Evolutionary conservation across 2,329 filamentous ascomycete species (phyloP).

Genomic region (Phoma sp.): DNA sequence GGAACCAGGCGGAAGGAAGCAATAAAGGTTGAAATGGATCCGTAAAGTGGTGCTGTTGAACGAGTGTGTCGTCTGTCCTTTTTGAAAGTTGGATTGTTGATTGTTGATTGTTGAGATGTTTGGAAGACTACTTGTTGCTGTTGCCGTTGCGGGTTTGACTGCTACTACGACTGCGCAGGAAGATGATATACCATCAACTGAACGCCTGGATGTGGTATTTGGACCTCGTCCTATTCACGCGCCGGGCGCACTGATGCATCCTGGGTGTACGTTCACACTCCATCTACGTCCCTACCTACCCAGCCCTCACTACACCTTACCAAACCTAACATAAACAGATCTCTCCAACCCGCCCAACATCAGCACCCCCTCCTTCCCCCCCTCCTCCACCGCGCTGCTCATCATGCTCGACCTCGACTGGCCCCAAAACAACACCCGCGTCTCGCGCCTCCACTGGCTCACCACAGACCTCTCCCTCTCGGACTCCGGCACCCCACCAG

Average conservation of each 20-base stretch:
- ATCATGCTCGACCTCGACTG: constrained; percentile 42
- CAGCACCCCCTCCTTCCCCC: constrained; percentile 22
- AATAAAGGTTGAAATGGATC: too few species aligned
- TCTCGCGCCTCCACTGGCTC: constrained; percentile 41
- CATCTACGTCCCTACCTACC: too few species aligned
- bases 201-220: constrained; percentile 19
- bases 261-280: constrained; percentile 12
- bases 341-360: constrained; percentile 34
- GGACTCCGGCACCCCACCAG: constrained; percentile 9
- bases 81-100: too few species aligned
- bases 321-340: too few species aligned
- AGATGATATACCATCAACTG: not conserved
- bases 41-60: too few species aligned
- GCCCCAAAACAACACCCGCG: constrained; percentile 34
- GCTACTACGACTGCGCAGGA: not conserved
- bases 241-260: constrained; percentile 23
- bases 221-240: constrained; percentile 17
- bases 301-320: too few species aligned
- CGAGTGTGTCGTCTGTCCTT: too few species aligned
- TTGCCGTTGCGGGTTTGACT: not conserved
- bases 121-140: not conserved
- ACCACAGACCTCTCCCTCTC: constrained; percentile 30
- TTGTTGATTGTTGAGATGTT: too few species aligned
- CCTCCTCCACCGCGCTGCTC: constrained; percentile 23
- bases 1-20: too few species aligned